Percentiles rank a stretch among this genome's conserved stretches.
These are phyloP conservation scores for Cryptococcus hybrid DNA, from an alignment of 1,284 basidiomycete genomes.

Conservation along the genomic window DNA sequence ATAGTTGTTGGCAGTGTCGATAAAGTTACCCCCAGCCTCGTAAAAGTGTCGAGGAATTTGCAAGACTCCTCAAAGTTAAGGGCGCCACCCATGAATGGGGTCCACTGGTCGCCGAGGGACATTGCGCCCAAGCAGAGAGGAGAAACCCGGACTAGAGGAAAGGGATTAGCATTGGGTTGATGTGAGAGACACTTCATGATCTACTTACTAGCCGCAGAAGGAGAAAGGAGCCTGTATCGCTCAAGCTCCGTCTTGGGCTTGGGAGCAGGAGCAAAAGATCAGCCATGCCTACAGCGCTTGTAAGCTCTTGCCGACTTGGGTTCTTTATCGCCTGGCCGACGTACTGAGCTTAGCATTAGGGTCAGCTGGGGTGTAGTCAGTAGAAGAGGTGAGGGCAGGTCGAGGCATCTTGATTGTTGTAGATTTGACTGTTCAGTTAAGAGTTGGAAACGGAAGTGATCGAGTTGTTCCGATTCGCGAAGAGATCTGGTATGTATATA, in stretches of 20 bases:
- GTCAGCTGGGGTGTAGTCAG: constrained; percentile 10
- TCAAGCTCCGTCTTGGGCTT: constrained; percentile 38
- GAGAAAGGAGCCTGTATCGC: constrained; percentile 52
- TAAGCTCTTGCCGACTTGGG: background rate
- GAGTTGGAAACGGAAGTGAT: background rate
- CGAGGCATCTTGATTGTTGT: constrained; percentile 4
- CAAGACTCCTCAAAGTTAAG: constrained; percentile 14
- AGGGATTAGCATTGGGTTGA: background rate
- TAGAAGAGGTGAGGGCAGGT: constrained; percentile 1
- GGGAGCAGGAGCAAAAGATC: constrained; percentile 28
- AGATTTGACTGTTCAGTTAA: background rate
- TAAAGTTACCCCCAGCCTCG: constrained; percentile 39
- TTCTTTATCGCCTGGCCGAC: background rate
- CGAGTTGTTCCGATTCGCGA: too few relatives aligned
- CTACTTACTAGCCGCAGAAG: constrained; percentile 48
- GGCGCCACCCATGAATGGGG: background rate
- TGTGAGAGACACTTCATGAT: background rate
- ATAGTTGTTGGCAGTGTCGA: constrained; percentile 40
- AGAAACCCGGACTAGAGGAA: constrained; percentile 1
- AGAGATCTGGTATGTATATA: too few relatives aligned
- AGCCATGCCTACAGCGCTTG: constrained; percentile 1
- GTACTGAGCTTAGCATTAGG: constrained; percentile 3
- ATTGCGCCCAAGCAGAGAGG: constrained; percentile 7
- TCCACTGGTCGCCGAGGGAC: constrained; percentile 2
- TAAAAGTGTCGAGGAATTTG: constrained; percentile 36